These are phyloP conservation scores for Linnemannia zychae DNA, from an alignment of 192 early-diverging fungal genomes.

Conservation along the genomic window DNA sequence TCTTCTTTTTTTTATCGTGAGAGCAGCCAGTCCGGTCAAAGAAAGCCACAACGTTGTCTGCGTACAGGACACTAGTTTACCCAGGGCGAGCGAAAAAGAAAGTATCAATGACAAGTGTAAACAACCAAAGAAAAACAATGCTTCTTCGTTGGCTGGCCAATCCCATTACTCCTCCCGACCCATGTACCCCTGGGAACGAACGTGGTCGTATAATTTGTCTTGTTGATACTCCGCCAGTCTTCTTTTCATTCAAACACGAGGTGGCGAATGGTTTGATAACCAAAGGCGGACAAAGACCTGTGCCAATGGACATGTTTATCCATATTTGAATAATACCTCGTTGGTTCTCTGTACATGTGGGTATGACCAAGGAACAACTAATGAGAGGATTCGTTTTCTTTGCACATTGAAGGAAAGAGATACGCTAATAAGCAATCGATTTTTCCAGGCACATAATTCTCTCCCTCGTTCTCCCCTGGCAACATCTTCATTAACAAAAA, in stretches of 20 bases:
- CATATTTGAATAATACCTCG: background rate
- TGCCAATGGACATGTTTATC: background rate
- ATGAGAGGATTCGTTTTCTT: no score
- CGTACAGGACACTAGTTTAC: background rate
- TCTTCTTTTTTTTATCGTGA: background rate
- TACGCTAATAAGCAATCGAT: no score
- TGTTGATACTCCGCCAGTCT: no score
- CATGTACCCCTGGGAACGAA: constrained; percentile 10
- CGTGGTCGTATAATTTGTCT: background rate
- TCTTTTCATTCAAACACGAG: background rate
- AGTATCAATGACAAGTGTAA: background rate
- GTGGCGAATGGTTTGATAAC: background rate
- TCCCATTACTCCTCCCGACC: background rate
- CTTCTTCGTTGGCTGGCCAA: background rate
- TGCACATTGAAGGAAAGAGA: no score
- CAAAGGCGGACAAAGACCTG: background rate
- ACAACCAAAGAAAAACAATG: background rate
- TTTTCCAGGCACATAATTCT: background rate
- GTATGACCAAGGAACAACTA: background rate
- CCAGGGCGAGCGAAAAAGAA: background rate
- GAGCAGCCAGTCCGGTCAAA: constrained; percentile 9
- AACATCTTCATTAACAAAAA: no score
- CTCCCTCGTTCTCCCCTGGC: background rate
- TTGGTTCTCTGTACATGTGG: background rate
- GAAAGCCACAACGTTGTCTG: constrained; percentile 13